Percentiles rank a stretch among this genome's conserved stretches.
These are phyloP conservation scores for Herpetomonas muscarum DNA, from an alignment of 208 protist genomes.

Conservation along the genomic window DNA sequence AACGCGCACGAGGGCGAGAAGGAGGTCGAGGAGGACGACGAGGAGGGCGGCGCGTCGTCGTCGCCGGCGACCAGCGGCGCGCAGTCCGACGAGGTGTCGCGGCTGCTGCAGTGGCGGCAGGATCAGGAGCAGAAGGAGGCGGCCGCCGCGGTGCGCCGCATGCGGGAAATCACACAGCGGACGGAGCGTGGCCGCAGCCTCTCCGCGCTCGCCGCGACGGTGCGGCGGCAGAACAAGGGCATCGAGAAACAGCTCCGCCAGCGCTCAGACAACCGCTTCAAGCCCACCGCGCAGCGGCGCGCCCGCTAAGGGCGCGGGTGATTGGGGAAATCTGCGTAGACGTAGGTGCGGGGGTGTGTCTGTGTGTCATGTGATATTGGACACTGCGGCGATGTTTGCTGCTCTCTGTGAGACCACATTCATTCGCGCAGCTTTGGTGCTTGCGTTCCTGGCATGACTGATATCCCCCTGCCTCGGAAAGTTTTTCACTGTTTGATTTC, in stretches of 20 bases:
- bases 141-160: conserved; percentile 35
- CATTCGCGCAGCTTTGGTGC: too few species aligned
- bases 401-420: too few species aligned
- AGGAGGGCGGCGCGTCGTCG: conserved; percentile 9
- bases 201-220: conserved; percentile 63
- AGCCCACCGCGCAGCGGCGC: conserved; percentile 50
- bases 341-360: too few species aligned
- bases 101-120: conserved; percentile 34
- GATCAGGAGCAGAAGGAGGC: conserved; percentile 39
- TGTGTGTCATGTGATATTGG: too few species aligned
- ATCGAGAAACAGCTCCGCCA: conserved; percentile 66
- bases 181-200: conserved; percentile 80
- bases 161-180: conserved; percentile 77
- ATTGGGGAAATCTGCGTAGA: background rate
- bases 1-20: background rate
- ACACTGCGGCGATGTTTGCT: too few species aligned
- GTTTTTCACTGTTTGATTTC: conserved; percentile 1
- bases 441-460: background rate
- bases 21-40: conserved; percentile 11
- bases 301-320: conserved; percentile 23
- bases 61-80: conserved; percentile 7
- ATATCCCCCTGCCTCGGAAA: background rate
- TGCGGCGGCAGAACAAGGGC: conserved; percentile 71
- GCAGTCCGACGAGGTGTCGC: conserved; percentile 43
- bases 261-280: conserved; percentile 68